Evolutionary conservation across 208 protist genomes (phyloP).

Genomic region (Balamuthia mandrillaris): DNA sequence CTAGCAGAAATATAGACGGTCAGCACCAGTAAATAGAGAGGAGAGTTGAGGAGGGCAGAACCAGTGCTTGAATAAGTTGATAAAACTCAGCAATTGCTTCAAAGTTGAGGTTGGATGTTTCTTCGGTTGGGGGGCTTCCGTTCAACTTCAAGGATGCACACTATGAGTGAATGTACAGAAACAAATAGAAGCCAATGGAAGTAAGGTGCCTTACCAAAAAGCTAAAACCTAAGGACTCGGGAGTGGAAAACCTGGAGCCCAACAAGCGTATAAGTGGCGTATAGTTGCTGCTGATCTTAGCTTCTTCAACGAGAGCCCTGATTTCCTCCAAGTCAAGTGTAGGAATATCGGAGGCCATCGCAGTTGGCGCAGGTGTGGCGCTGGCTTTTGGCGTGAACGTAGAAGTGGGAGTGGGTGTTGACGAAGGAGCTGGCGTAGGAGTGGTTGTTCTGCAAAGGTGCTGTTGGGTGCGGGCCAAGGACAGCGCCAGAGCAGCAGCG

Average conservation of each 20-base stretch:
- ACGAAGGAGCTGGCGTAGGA: background rate
- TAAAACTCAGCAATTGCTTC: too few species aligned
- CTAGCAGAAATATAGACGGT: too few species aligned
- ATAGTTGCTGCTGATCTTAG: background rate
- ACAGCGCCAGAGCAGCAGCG: conserved; percentile 10
- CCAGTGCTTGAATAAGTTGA: too few species aligned
- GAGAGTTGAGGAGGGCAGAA: background rate
- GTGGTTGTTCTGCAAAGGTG: background rate
- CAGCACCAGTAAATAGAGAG: background rate
- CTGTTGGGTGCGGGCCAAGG: background rate
- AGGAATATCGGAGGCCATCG: too few species aligned
- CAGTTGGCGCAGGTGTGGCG: background rate
- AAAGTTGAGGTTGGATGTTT: too few species aligned
- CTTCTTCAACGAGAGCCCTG: background rate
- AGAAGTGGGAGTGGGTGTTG: background rate
- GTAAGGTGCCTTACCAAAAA: too few species aligned
- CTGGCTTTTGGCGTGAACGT: background rate
- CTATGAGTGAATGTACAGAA: too few species aligned
- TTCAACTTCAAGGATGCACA: too few species aligned
- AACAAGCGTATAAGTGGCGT: conserved; percentile 1
- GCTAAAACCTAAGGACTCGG: background rate
- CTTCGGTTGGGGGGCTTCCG: too few species aligned
- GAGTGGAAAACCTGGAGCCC: background rate
- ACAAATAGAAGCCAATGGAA: too few species aligned
- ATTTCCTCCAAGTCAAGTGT: too few species aligned